Evolutionary conservation across 2,329 filamentous ascomycete genomes (phyloP).

Genomic region (Neonectria ditissima): DNA sequence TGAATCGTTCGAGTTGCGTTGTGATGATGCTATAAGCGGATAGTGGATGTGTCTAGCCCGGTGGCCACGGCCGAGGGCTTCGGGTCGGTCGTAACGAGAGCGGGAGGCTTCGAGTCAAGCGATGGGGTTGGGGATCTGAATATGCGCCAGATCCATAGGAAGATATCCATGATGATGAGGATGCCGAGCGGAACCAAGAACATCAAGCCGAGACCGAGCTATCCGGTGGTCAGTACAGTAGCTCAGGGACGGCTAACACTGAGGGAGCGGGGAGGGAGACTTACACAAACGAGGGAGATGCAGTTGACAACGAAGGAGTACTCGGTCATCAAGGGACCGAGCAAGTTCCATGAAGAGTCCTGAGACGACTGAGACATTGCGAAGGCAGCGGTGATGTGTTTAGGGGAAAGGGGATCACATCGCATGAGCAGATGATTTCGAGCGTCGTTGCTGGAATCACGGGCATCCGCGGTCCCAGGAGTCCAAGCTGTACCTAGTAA

Average conservation of each 20-base stretch:
- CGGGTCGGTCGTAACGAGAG: constrained; percentile 33
- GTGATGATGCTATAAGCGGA: constrained; percentile 32
- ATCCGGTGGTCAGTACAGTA: constrained; percentile 31
- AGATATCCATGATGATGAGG: constrained; percentile 64
- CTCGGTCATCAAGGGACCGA: constrained; percentile 43
- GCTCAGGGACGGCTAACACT: constrained; percentile 16
- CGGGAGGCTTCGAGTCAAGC: constrained; percentile 30
- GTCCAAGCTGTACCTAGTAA: constrained; percentile 17
- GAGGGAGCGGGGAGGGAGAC: constrained; percentile 30
- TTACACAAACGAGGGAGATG: constrained; percentile 55
- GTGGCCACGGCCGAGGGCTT: constrained; percentile 40
- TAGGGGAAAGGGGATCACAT: constrained; percentile 39
- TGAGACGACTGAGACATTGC: constrained; percentile 44
- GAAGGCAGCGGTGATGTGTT: constrained; percentile 29
- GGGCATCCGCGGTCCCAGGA: constrained; percentile 33
- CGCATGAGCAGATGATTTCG: constrained; percentile 37
- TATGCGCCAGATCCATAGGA: constrained; percentile 64
- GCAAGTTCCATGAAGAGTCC: constrained; percentile 42
- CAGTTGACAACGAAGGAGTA: constrained; percentile 50
- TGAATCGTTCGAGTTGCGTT: constrained; percentile 16
- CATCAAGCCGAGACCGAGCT: constrained; percentile 60
- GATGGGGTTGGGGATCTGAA: constrained; percentile 31
- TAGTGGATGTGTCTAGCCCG: constrained; percentile 38
- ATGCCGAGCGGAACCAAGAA: constrained; percentile 60
- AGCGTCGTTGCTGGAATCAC: constrained; percentile 39